Evolutionary conservation across 2,329 filamentous ascomycete species (phyloP), one percentile per base, ranked within the genome.

Genomic region (Sordariomycetes sp.): DNA sequence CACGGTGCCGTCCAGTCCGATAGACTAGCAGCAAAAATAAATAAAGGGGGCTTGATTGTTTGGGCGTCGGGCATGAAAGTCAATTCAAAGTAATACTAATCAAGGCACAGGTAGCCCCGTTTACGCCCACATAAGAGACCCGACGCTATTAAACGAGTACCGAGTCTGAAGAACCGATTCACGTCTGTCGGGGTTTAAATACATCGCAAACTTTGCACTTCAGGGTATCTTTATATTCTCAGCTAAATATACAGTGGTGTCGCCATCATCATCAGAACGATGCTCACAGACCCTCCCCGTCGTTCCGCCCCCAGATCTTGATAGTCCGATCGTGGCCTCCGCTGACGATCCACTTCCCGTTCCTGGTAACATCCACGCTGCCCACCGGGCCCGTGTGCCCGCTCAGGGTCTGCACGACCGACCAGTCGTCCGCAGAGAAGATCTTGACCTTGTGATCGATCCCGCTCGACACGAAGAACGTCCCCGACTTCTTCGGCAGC

Each of bases 371-470:
- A 74, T 99, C 94, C 14, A 90, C 88, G 64, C 90, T 95, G 57
- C 95, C 83, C 12, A 99, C 92, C 48, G 95, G 94, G 2, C 90
- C 92, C 1, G 91, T 90, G 71, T 99, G 94, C 0, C 92, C 94
- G 65, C 87, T 90, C 60, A 99, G 75, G 18, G 86, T 90, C 72
- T 96, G 95, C 61, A 92, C 85, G 60, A 96, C 74, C 1, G 89
- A 87, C 92, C 94, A 99, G 73, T 99, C 93, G 69, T 99, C 94
- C 2, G 91, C 91, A 7, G 91, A 96, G 73, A 95, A 97, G 64
- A 99, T 81, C 69, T 97, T 96, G 72, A 99, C 88, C 65, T 91
- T 93, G 70, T 89, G 90, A 74, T 99, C 94, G 68, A 97, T 97
- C 0, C 94, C 94, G 64, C 87, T 85, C 3, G 86, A 91, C 3